Conservation (phyloP, 2,329 filamentous ascomycete genomes). For the Venturiaceae sp. region DNA sequence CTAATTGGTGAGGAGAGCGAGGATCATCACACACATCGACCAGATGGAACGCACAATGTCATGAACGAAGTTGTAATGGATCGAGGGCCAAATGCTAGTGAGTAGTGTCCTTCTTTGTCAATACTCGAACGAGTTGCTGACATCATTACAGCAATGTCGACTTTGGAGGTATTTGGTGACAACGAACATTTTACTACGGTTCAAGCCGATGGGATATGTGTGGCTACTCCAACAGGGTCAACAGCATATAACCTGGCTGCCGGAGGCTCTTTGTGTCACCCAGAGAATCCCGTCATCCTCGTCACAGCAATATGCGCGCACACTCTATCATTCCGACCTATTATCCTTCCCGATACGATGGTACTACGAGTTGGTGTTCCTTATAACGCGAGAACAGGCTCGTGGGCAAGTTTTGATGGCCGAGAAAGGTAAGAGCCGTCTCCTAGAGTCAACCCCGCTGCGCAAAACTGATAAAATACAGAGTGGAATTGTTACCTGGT, state of each 20-base stretch:
- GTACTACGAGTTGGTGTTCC: constrained; percentile 90
- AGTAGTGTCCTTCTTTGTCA: constrained; percentile 24
- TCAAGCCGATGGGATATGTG: constrained; percentile 84
- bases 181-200: constrained; percentile 93
- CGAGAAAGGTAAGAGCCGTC: constrained; percentile 54
- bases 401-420: constrained; percentile 98
- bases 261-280: constrained; percentile 90
- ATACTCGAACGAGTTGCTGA: neutral
- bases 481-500: constrained; percentile 62
- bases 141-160: constrained; percentile 62
- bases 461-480: neutral
- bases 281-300: constrained; percentile 92
- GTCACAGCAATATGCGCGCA: constrained; percentile 92
- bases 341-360: constrained; percentile 92
- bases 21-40: constrained; percentile 74
- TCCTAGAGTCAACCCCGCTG: neutral
- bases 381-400: constrained; percentile 78
- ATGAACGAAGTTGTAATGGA: constrained; percentile 97
- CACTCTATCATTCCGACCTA: constrained; percentile 90
- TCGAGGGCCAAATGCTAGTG: constrained; percentile 83
- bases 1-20: constrained; percentile 78
- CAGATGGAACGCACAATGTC: constrained; percentile 79
- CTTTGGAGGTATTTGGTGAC: constrained; percentile 85
- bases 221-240: constrained; percentile 88
- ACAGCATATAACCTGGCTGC: constrained; percentile 95